These are phyloP conservation scores for Phytopythium vexans DNA, from an alignment of 352 stramenopile species.

Conservation along the genomic window DNA sequence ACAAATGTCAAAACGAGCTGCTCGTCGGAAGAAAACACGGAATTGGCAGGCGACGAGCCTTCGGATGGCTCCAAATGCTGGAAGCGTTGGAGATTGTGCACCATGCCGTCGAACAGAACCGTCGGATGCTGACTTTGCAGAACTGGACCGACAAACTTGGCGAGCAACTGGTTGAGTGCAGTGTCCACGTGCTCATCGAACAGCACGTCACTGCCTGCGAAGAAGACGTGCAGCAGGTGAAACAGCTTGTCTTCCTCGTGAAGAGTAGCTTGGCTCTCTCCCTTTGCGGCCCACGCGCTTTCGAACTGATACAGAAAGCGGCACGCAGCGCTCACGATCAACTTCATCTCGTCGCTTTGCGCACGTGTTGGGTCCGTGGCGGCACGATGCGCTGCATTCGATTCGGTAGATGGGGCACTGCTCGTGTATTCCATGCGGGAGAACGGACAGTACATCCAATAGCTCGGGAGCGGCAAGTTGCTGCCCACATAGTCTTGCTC, in stretches of 20 bases:
- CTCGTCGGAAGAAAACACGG: conserved; percentile 41
- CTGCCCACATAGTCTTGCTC: conserved; percentile 45
- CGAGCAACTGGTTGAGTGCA: conserved; percentile 44
- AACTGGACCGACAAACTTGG: conserved; percentile 37
- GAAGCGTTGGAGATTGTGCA: conserved; percentile 47
- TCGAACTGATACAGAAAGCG: conserved; percentile 65
- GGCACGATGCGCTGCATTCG: background rate
- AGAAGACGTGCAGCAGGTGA: conserved; percentile 72
- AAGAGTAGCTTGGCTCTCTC: conserved; percentile 7
- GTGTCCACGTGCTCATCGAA: conserved; percentile 64
- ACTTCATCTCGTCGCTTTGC: conserved; percentile 66
- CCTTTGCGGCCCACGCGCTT: conserved; percentile 3
- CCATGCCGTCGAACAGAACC: conserved; percentile 40
- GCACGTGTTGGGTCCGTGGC: conserved; percentile 33
- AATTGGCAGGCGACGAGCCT: background rate
- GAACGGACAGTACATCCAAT: conserved; percentile 71
- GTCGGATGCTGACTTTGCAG: conserved; percentile 4
- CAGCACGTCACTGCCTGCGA: conserved; percentile 64
- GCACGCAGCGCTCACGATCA: conserved; percentile 66
- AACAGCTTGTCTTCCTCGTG: conserved; percentile 69
- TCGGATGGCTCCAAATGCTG: conserved; percentile 36
- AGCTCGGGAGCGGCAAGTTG: conserved; percentile 59
- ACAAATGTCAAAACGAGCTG: conserved; percentile 63
- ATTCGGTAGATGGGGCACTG: conserved; percentile 10
- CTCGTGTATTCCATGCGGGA: conserved; percentile 61